phyloP scores from a whole-genome alignment of 805 yeast species.

The Nakazawaea anatomiae region DNA sequence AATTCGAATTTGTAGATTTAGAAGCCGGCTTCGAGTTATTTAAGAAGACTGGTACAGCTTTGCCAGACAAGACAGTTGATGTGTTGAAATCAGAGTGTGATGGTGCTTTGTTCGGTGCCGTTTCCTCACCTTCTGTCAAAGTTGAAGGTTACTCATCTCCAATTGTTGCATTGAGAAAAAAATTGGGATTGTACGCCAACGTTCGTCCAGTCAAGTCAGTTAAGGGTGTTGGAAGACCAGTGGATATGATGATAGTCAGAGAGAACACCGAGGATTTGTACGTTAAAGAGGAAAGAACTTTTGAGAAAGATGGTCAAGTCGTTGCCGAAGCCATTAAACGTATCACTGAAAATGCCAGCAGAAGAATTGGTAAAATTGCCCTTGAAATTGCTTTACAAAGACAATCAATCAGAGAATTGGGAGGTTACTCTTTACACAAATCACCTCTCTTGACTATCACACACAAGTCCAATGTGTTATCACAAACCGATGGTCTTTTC shows the following conservation, averaged over 20 bases:
- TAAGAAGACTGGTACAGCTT: slow-evolving; percentile 90
- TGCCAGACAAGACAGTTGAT: slow-evolving; percentile 88
- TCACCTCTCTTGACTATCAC: slow-evolving; percentile 80
- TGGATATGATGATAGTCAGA: slow-evolving; percentile 96
- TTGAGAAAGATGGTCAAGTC: slow-evolving; percentile 73
- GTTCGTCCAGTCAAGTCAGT: slow-evolving; percentile 97
- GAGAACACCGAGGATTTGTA: slow-evolving; percentile 98
- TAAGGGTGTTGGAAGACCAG: slow-evolving; percentile 78
- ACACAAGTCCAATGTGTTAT: slow-evolving; percentile 93
- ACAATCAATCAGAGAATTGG: slow-evolving; percentile 66
- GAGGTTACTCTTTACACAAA: slow-evolving; percentile 44
- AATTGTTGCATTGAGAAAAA: slow-evolving; percentile 96
- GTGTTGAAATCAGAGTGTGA: slow-evolving; percentile 77
- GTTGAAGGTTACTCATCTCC: slow-evolving; percentile 98
- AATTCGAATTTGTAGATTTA: slow-evolving; percentile 80
- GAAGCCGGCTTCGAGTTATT: slow-evolving; percentile 94
- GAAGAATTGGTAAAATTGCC: slow-evolving; percentile 85
- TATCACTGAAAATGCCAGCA: slow-evolving; percentile 83
- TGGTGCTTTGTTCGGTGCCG: slow-evolving; percentile 98
- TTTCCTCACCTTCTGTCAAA: slow-evolving; percentile 88
- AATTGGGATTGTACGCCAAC: slow-evolving; percentile 90
- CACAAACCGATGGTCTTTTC: slow-evolving; percentile 91
- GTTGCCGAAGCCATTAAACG: slow-evolving; percentile 98
- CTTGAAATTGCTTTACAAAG: slow-evolving; percentile 90
- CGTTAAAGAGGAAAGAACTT: slow-evolving; percentile 85